These are phyloP conservation scores for Paramecium caudatum DNA, from an alignment of 73 alveolate genomes.

Conservation along the genomic window DNA sequence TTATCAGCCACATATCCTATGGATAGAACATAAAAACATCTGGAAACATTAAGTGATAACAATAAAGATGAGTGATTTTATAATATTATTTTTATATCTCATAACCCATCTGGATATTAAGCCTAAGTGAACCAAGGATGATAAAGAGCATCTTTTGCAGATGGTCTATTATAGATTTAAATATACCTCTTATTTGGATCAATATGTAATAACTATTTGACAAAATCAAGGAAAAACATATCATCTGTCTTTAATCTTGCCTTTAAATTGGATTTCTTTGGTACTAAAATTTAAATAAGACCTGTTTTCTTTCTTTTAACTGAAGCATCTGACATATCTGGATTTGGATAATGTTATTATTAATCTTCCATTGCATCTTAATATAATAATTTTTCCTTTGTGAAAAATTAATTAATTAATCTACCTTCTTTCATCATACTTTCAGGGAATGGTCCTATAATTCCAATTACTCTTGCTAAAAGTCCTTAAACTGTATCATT, in stretches of 20 bases:
- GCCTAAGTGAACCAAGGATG: constrained; percentile 87
- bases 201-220: constrained; percentile 81
- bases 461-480: constrained; percentile 97
- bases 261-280: constrained; percentile 92
- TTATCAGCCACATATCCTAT: constrained; percentile 6
- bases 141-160: constrained; percentile 91
- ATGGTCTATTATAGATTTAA: constrained; percentile 75
- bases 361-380: constrained; percentile 90
- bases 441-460: constrained; percentile 98
- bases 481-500: constrained; percentile 97
- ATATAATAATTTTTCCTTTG: constrained; percentile 97
- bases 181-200: constrained; percentile 80
- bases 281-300: constrained; percentile 90
- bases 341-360: constrained; percentile 74
- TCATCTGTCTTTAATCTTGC: constrained; percentile 88
- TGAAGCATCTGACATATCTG: constrained; percentile 80
- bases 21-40: constrained; percentile 56
- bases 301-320: constrained; percentile 75
- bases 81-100: constrained; percentile 48
- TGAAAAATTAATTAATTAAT: constrained; percentile 95
- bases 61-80: constrained; percentile 94
- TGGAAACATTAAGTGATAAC: neutral
- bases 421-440: constrained; percentile 99
- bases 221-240: constrained; percentile 84
- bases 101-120: constrained; percentile 78